Evolutionary conservation across 805 yeast species (phyloP).

Genomic region (Metschnikowia lochheadii): DNA sequence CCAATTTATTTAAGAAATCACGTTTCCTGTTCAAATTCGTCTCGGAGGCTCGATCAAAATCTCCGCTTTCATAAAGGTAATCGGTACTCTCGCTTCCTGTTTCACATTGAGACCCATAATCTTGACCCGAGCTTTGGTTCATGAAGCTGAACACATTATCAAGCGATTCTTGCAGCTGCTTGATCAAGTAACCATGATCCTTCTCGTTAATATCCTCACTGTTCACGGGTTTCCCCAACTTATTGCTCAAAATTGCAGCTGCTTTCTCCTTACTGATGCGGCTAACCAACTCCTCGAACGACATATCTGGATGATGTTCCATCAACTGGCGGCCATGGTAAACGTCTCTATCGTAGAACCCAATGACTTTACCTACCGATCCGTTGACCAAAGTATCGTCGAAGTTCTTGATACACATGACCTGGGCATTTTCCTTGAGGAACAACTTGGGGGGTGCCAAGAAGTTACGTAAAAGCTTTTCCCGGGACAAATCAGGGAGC

Average conservation of each 20-base stretch:
- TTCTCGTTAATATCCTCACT: conserved; percentile 14
- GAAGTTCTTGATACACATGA: conserved; percentile 80
- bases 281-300: conserved; percentile 20
- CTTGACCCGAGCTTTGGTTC: not conserved
- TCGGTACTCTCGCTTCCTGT: not conserved
- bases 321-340: conserved; percentile 25
- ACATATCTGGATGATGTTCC: conserved; percentile 18
- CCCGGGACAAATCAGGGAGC: conserved; percentile 24
- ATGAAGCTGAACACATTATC: conserved; percentile 16
- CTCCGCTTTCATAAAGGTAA: not conserved
- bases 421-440: conserved; percentile 85
- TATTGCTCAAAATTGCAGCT: conserved; percentile 11
- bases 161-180: conserved; percentile 6
- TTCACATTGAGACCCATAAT: not conserved
- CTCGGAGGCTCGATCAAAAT: not conserved
- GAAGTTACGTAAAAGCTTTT: conserved; percentile 12
- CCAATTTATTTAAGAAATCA: conserved; percentile 39
- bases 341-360: conserved; percentile 45
- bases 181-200: not conserved
- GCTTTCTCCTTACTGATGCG: conserved; percentile 6
- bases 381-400: conserved; percentile 86
- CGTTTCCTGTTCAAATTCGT: conserved; percentile 46
- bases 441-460: conserved; percentile 16
- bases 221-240: conserved; percentile 1
- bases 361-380: conserved; percentile 72